Conservation (phyloP, 2,329 filamentous ascomycete species). For the Fusarium bactridioides region DNA sequence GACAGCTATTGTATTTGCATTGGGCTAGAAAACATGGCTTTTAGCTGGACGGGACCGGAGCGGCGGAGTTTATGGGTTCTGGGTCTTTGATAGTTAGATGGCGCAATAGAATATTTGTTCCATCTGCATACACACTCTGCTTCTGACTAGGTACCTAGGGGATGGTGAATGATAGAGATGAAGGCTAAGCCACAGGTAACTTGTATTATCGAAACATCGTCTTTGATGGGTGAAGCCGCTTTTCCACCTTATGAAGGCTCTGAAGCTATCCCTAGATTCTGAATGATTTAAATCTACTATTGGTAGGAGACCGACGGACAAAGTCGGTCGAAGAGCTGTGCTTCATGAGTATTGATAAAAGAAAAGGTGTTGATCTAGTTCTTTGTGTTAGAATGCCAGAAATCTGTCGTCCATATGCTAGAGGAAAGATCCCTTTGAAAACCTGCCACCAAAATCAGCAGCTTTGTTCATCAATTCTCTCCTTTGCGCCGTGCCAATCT, state of each 20-base stretch:
- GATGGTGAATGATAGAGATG: neutral
- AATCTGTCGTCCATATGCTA: slow-evolving; percentile 38
- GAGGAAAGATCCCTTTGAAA: slow-evolving; percentile 76
- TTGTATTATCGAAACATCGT: too few relatives aligned
- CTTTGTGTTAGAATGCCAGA: neutral
- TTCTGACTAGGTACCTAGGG: neutral
- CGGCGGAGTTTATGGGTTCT: slow-evolving; percentile 47
- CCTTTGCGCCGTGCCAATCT: slow-evolving; percentile 76
- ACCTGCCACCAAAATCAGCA: slow-evolving; percentile 81
- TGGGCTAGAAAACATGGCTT: slow-evolving; percentile 40
- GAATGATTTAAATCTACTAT: neutral
- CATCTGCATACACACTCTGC: neutral
- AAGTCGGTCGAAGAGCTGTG: neutral
- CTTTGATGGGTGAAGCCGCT: neutral
- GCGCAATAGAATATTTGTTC: slow-evolving; percentile 37
- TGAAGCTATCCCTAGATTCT: neutral
- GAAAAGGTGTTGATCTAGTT: neutral
- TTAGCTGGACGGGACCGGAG: slow-evolving; percentile 43
- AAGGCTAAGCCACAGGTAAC: neutral
- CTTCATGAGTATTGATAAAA: neutral
- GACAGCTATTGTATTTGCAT: slow-evolving; percentile 40
- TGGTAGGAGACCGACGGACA: neutral
- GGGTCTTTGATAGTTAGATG: slow-evolving; percentile 40
- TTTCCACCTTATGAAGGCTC: neutral
- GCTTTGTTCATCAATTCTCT: slow-evolving; percentile 82